Evolutionary conservation across 768 basidiomycete species (phyloP).

Genomic region (Kwoniella botswanensis): DNA sequence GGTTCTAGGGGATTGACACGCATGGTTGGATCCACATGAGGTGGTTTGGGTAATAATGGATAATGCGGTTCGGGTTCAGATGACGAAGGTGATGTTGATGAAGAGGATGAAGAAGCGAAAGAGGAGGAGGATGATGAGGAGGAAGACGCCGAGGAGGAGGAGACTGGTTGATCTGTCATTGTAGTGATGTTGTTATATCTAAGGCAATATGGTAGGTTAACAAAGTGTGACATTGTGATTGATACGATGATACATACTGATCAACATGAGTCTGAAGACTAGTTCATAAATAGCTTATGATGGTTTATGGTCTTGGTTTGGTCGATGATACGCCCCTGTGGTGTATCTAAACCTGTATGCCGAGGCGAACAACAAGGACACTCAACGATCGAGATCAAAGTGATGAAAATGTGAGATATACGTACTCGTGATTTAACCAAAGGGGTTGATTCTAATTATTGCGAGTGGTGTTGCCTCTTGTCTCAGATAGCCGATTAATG

Average conservation of each 20-base stretch:
- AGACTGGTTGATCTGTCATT: constrained; percentile 19
- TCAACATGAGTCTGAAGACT: constrained; percentile 1
- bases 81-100: constrained; percentile 19
- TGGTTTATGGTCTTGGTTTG: no score
- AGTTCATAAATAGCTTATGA: background rate
- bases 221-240: background rate
- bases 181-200: background rate
- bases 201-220: background rate
- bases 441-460: background rate
- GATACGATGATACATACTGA: constrained; percentile 5
- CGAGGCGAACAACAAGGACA: background rate
- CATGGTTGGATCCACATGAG: constrained; percentile 24
- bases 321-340: background rate
- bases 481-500: constrained; percentile 6
- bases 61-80: constrained; percentile 19
- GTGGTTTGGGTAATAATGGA: constrained; percentile 24
- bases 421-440: background rate
- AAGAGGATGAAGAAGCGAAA: constrained; percentile 27
- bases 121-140: constrained; percentile 26
- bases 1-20: constrained; percentile 36
- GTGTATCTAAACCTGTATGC: background rate
- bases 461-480: constrained; percentile 4
- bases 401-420: background rate
- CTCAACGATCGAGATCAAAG: background rate
- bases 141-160: constrained; percentile 24